A percentile compares a stretch with the other conserved stretches of the same genome.
phyloP scores from a whole-genome alignment of 306 rosid species.

The Trichosanthes truncata region DNA sequence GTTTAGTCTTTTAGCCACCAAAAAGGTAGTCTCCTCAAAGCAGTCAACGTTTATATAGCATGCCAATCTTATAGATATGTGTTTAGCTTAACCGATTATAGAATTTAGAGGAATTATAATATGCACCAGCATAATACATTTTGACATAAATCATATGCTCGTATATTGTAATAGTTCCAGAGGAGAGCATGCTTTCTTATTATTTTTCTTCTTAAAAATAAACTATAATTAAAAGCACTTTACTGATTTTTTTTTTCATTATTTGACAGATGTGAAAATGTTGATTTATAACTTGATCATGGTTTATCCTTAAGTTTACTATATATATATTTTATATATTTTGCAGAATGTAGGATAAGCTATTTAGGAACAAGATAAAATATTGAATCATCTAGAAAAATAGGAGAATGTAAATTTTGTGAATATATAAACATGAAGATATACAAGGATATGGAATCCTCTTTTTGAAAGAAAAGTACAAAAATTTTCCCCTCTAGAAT shows the following conservation, averaged over 20 bases:
- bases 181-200: background rate
- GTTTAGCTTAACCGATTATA: background rate
- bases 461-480: background rate
- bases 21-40: background rate
- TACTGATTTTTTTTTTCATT: background rate
- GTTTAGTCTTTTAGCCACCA: background rate
- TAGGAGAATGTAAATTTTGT: background rate
- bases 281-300: background rate
- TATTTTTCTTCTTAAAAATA: too few species aligned
- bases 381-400: too few species aligned
- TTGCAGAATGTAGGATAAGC: background rate
- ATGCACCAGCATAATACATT: background rate
- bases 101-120: background rate
- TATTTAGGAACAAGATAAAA: too few species aligned
- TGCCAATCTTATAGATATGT: background rate
- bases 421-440: background rate
- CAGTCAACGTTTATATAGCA: background rate
- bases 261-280: background rate
- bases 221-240: background rate
- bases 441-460: background rate
- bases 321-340: background rate
- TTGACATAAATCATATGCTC: background rate
- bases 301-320: background rate
- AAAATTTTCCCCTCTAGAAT: background rate
- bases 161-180: background rate